Evolutionary conservation across 306 rosid species (phyloP).

Genomic region (Cicer pinnatifidum): DNA sequence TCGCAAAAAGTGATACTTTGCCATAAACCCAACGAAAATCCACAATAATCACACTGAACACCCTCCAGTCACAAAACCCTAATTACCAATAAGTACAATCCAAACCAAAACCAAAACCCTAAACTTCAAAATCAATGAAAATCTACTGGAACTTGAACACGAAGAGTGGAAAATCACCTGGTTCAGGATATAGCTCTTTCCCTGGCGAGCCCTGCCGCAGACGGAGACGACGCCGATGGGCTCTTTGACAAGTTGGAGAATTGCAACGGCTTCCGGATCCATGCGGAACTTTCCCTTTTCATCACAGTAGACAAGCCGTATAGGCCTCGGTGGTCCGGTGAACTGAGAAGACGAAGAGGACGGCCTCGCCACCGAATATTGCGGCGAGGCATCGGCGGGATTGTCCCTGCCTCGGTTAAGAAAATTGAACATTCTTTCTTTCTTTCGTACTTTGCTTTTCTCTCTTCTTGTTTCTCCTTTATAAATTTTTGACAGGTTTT

Average conservation of each 20-base stretch:
- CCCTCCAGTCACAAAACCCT: slow-evolving; percentile 37
- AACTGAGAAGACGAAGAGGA: slow-evolving; percentile 52
- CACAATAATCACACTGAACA: neutral
- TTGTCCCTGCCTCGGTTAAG: slow-evolving; percentile 57
- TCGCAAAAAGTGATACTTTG: neutral
- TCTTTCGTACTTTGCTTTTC: neutral
- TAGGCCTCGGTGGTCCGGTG: slow-evolving; percentile 85
- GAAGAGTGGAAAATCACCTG: slow-evolving; percentile 56
- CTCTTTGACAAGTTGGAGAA: slow-evolving; percentile 86
- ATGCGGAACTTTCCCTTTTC: slow-evolving; percentile 87
- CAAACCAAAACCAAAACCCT: slow-evolving; percentile 45
- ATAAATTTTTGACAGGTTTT: neutral
- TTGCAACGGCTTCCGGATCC: slow-evolving; percentile 96
- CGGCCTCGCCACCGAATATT: slow-evolving; percentile 33
- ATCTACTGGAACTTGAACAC: neutral
- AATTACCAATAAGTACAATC: slow-evolving; percentile 22
- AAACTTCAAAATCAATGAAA: neutral
- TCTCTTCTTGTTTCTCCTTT: neutral
- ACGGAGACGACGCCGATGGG: slow-evolving; percentile 93
- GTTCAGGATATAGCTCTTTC: slow-evolving; percentile 85
- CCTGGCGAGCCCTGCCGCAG: slow-evolving; percentile 96
- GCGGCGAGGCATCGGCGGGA: slow-evolving; percentile 58
- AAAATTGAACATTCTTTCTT: slow-evolving; percentile 44
- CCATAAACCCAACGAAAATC: neutral
- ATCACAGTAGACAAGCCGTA: slow-evolving; percentile 82